Evolutionary conservation across 805 yeast species (phyloP), one percentile per base, ranked within the genome.

Genomic region (Candida oleophila): DNA sequence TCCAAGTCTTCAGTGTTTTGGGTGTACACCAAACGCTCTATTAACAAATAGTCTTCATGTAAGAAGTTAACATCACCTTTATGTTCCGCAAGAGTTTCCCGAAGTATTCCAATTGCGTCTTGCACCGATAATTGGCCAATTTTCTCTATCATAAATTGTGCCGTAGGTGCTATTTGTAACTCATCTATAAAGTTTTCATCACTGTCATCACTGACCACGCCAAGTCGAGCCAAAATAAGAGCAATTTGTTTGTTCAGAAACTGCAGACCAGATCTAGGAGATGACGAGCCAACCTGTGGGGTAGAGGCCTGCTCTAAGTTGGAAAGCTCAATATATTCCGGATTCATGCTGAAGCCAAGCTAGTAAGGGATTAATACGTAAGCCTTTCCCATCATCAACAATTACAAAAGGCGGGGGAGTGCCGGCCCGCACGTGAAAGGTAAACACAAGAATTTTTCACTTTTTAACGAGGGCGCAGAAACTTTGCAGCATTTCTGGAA

Each of bases 41-140:
- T 52, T 11, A 70, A 51, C 16, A 49, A 45, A 50, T 68, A 71
- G 49, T 71, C 76, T 32, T 62, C 66, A 8, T 54, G 52, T 3
- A 64, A 56, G 47, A 64, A 71, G 47, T 72, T 72, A 34, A 70
- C 70, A 48, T 64, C 68, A 2, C 59, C 65, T 25, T 47, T 51
- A 44, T 64, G 76, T 5, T 65, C 72, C 1, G 52, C 74, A 47
- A 72, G 56, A 2, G 71, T 62, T 9, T 62, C 64, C 38, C 75
- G 54, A 3, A 72, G 56, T 4, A 71, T 65, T 3, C 52, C 51
- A 2, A 69, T 50, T 1, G 76, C 68, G 2, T 58, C 59, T 3
- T 49, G 53, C 14, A 57, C 43, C 2, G 44, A 19, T 25, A 71
- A 44, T 2, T 50, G 47, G 2, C 54, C 57, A n/a, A 70, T 62